phyloP scores from a whole-genome alignment of 2,329 filamentous ascomycete species.

The Knufia petricola region DNA sequence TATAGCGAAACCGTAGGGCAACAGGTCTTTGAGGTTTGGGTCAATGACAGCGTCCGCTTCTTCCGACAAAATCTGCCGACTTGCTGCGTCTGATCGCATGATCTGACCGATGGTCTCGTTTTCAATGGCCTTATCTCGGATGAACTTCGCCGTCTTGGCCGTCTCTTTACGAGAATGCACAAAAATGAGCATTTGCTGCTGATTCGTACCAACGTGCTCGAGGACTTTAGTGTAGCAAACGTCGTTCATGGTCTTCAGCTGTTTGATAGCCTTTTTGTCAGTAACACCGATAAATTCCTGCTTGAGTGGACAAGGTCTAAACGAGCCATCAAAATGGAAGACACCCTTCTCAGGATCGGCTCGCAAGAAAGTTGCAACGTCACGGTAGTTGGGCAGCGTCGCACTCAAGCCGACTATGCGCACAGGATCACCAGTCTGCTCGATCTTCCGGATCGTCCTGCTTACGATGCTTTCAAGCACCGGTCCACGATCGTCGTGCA shows the following conservation, averaged over 20 bases:
- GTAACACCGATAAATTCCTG: conserved; percentile 97
- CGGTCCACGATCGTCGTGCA: conserved; percentile 94
- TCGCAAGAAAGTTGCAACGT: conserved; percentile 90
- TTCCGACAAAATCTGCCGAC: conserved; percentile 75
- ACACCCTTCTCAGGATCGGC: conserved; percentile 77
- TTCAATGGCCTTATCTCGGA: conserved; percentile 94
- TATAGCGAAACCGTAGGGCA: conserved; percentile 95
- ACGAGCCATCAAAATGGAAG: conserved; percentile 94
- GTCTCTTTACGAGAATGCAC: conserved; percentile 98
- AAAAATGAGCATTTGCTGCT: conserved; percentile 98
- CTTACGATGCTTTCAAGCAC: conserved; percentile 95
- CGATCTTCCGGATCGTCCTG: conserved; percentile 81
- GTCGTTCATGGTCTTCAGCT: conserved; percentile 98
- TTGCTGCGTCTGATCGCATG: conserved; percentile 82
- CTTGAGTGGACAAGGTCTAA: conserved; percentile 82
- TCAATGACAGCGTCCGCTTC: conserved; percentile 77
- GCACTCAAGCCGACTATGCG: conserved; percentile 87
- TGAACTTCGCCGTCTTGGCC: conserved; percentile 91
- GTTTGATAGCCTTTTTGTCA: conserved; percentile 97
- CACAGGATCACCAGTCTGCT: conserved; percentile 89
- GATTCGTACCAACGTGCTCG: conserved; percentile 84
- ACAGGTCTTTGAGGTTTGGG: conserved; percentile 78
- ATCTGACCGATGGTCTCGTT: conserved; percentile 95
- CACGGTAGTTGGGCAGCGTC: conserved; percentile 89
- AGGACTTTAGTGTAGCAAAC: conserved; percentile 96